These are phyloP conservation scores for Tetracladium setigerum DNA, from an alignment of 495 filamentous ascomycete species.

Conservation along the genomic window DNA sequence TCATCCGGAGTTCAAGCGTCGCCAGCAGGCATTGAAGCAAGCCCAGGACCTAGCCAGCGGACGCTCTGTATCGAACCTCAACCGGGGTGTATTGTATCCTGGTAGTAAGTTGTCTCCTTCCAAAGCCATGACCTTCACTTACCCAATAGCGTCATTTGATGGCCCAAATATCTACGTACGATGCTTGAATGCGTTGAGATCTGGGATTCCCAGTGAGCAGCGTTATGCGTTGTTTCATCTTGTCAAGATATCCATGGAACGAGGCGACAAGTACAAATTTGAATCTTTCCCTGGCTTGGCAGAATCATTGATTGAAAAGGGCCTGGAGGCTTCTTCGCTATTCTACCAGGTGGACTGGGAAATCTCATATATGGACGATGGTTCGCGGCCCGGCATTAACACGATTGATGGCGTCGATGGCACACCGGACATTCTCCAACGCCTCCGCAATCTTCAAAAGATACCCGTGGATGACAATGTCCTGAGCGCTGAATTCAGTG, in stretches of 20 bases:
- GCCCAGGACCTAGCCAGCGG: constrained; percentile 3
- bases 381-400: constrained; percentile 38
- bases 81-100: constrained; percentile 42
- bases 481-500: constrained; percentile 62
- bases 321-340: constrained; percentile 61
- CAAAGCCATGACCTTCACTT: neutral
- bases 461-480: constrained; percentile 60
- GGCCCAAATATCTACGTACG: constrained; percentile 86
- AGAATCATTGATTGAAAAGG: constrained; percentile 80
- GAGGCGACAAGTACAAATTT: constrained; percentile 92
- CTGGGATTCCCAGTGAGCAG: constrained; percentile 71
- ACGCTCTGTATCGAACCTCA: neutral
- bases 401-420: constrained; percentile 70
- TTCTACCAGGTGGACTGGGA: constrained; percentile 81
- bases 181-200: constrained; percentile 71
- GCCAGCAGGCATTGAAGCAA: constrained; percentile 25
- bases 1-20: constrained; percentile 48
- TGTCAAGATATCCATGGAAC: constrained; percentile 90
- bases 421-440: constrained; percentile 64
- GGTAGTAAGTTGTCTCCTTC: constrained; percentile 32
- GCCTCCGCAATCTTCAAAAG: constrained; percentile 48
- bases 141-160: constrained; percentile 44
- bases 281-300: constrained; percentile 85
- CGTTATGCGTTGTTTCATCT: constrained; percentile 86
- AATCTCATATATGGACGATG: constrained; percentile 57